These are phyloP conservation scores for Petrea volubilis DNA, from an alignment of 257 asterid species.

Conservation along the genomic window DNA sequence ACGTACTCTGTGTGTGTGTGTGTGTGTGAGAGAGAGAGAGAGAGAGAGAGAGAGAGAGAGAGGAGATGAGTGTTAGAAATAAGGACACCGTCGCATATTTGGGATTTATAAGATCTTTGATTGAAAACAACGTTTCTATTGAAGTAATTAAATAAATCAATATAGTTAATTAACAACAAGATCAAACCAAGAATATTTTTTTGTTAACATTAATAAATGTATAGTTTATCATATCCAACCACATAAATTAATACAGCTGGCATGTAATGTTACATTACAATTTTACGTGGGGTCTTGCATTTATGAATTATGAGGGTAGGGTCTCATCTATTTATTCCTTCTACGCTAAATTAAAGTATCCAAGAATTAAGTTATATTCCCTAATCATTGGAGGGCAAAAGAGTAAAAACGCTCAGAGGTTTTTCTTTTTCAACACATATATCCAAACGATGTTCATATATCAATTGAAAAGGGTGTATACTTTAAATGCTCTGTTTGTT, in stretches of 20 bases:
- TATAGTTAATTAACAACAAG: background rate
- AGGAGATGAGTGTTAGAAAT: too few relatives aligned
- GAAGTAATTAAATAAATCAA: background rate
- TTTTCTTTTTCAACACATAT: too few relatives aligned
- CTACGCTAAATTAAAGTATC: background rate
- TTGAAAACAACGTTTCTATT: background rate
- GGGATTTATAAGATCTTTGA: background rate
- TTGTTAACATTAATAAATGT: background rate
- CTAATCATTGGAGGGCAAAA: background rate
- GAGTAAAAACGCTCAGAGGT: too few relatives aligned
- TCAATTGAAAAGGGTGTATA: too few relatives aligned
- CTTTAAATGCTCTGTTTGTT: slow-evolving; percentile 2
- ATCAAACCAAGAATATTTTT: slow-evolving; percentile 10
- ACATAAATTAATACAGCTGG: slow-evolving; percentile 2
- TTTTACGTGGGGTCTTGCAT: background rate
- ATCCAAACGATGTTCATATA: too few relatives aligned
- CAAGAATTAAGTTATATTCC: background rate
- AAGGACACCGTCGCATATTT: background rate
- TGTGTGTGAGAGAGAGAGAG: too few relatives aligned
- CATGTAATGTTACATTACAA: background rate
- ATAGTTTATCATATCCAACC: background rate
- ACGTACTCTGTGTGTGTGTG: too few relatives aligned
- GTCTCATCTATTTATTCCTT: background rate
- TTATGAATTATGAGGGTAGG: slow-evolving; percentile 13
- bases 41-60: too few relatives aligned